Evolutionary conservation across 768 basidiomycete genomes (phyloP).

Genomic region (Russula virescens): DNA sequence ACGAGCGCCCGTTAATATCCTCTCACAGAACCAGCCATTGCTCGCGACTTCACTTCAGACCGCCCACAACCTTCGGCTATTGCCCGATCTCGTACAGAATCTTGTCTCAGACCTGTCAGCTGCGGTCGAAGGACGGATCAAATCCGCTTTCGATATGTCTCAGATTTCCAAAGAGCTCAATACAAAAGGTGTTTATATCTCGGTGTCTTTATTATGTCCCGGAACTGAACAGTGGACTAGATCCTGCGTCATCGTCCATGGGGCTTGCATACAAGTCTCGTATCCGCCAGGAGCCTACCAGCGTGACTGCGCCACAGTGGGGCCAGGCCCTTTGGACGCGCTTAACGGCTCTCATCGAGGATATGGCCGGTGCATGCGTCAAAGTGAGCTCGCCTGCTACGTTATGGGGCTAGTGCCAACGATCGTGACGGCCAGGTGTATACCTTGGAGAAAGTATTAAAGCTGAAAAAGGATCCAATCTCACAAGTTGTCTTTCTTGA

Average conservation of each 20-base stretch:
- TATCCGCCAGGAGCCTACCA: slow-evolving; percentile 87
- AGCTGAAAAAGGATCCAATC: slow-evolving; percentile 76
- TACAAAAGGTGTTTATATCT: slow-evolving; percentile 53
- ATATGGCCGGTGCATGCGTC: slow-evolving; percentile 86
- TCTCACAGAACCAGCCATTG: slow-evolving; percentile 73
- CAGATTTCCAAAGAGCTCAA: slow-evolving; percentile 81
- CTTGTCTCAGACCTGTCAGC: slow-evolving; percentile 76
- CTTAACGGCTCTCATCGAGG: slow-evolving; percentile 77
- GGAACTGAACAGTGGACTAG: slow-evolving; percentile 27
- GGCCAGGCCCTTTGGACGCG: slow-evolving; percentile 73
- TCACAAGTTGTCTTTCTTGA: slow-evolving; percentile 81
- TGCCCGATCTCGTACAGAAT: slow-evolving; percentile 77
- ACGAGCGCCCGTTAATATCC: slow-evolving; percentile 4
- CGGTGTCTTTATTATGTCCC: background rate
- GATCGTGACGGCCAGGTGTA: slow-evolving; percentile 57
- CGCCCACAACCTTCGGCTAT: slow-evolving; percentile 82
- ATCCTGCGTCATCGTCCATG: slow-evolving; percentile 27
- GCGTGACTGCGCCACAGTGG: slow-evolving; percentile 81
- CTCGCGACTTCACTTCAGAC: slow-evolving; percentile 94
- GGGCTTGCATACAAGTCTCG: slow-evolving; percentile 74
- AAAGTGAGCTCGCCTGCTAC: slow-evolving; percentile 46
- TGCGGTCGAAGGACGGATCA: slow-evolving; percentile 76
- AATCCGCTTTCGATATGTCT: slow-evolving; percentile 77
- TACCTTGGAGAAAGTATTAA: slow-evolving; percentile 89
- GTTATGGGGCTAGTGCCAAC: background rate